Evolutionary conservation across 2,329 filamentous ascomycete species (phyloP), one percentile per base, ranked within the genome.

Genomic region (Penicillium sp.): DNA sequence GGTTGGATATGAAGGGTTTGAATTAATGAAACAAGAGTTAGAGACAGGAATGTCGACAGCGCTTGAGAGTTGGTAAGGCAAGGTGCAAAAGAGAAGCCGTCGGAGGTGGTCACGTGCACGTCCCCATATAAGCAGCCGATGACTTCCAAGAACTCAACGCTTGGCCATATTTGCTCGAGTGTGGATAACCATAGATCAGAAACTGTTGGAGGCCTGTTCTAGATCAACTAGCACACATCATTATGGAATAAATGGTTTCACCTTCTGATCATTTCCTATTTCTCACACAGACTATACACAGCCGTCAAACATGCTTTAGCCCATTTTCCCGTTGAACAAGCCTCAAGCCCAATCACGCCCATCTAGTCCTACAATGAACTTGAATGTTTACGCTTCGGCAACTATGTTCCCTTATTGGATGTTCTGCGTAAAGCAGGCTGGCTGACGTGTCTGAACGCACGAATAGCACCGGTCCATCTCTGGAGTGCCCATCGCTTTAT

Each of bases 81-180:
- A 53, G 50, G n/a, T 47, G 41, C 50, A 43, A 53, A 53, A 53
- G 41, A 53, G 50, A 47, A 53, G 33, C 50, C 33, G 41, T 27
- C 25, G 41, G 50, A 47, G n/a, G 6, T n/a, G n/a, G 25, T 53
- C 50, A 53, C 50, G 50, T 53, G 50, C 33, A 47, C 2, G 1
- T 7, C 19, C 39, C 39, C 34, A 39, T 41, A 52, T 19, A 52
- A 39, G 50, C 33, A 5, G 31, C 11, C 13, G 16, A 43, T 33
- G 5, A 39, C 23, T 16, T 31, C 21, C 15, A 44, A 39, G 36
- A 31, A 13, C 15, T 29, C 10, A 45, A 31, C 6, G 5, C n/a
- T 31, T 11, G 5, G 9, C 5, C 8, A 10, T 13, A 29, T 29
- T 31, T n/a, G 1, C 27, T 15, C 6, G 4, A 44, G 23, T 27